phyloP scores from a whole-genome alignment of 2,329 filamentous ascomycete species.

The Colletotrichum acutatum region DNA sequence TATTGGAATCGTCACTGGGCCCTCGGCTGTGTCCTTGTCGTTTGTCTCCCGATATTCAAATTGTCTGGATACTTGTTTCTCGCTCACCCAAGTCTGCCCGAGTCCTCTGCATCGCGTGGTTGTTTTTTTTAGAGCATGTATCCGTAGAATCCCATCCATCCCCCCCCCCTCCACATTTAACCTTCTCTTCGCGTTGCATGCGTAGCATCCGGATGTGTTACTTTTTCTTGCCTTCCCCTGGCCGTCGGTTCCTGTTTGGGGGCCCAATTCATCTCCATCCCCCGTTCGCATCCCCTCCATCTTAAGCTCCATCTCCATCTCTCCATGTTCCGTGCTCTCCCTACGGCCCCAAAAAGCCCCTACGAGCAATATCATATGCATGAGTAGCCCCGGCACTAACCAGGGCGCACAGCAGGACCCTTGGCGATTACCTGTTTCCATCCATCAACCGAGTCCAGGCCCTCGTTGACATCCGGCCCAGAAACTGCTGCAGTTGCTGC shows the following conservation, averaged over 20 bases:
- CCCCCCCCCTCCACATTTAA: conserved; percentile 7
- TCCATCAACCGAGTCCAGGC: conserved; percentile 22
- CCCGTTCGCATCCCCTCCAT: conserved; percentile 21
- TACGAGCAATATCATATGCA: conserved; percentile 25
- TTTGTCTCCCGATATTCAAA: not conserved
- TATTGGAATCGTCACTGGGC: not conserved
- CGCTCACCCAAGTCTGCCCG: not conserved
- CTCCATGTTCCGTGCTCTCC: conserved; percentile 25
- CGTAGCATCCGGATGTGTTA: not conserved
- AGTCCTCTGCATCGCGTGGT: not conserved
- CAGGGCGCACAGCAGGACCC: conserved; percentile 33
- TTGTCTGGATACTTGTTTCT: not conserved
- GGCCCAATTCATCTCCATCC: conserved; percentile 27
- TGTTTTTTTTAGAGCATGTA: not conserved
- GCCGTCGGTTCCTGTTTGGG: conserved; percentile 19
- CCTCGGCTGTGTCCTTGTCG: conserved; percentile 1
- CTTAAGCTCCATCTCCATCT: conserved; percentile 15
- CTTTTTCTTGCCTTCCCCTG: conserved; percentile 11
- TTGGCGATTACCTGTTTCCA: conserved; percentile 17
- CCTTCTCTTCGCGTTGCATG: conserved; percentile 10
- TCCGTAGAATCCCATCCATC: no score
- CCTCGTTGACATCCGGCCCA: conserved; percentile 22
- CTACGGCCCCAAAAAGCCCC: conserved; percentile 5
- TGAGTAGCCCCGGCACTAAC: conserved; percentile 30
- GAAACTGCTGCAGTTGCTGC: conserved; percentile 6